Base-by-base conservation (phyloP, 2,329 filamentous ascomycete species). In the Penicillium sp. region DNA sequence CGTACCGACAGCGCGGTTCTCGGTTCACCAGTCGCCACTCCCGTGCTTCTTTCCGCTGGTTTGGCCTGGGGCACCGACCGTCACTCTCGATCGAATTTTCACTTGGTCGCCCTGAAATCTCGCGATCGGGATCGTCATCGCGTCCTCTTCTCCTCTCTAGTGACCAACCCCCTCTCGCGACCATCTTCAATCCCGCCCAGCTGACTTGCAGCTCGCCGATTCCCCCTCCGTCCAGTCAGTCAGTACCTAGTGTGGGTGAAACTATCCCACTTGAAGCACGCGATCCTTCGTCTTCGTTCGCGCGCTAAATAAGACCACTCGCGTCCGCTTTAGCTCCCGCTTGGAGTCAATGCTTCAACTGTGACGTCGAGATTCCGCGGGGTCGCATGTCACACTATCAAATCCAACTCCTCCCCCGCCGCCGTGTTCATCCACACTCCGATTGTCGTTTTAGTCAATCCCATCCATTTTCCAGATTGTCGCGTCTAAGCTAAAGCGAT, bases 261-360 rank as follows among this genome's bases (percentile, higher is more conserved):
- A 13, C 24, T 26, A 12, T 18, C 33, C 6, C 29, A n/a, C 32
- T 9, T n/a, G 40, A 34, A n/a, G 18, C 12, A 32, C 40, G 33
- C 29, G n/a, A 18, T 13, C 33, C 35, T 24, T 24, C 4, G 42
- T 24, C 24, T 32, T 36, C 27, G 5, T 33, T 35, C 11, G 12
- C 36, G 12, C 18, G 35, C 42, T 28, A 39, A 39, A 47, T 48
- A 45, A 7, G 42, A 44, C 42, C 40, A 44, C 41, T 24, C 45
- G 43, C 50, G 46, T 53, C 48, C 46, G 44, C 46, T 51, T 55
- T 39, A 47, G 41, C 44, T 43, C 40, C 44, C 42, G 48, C 46
- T 43, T 37, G 46, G 42, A 62, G 57, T 64, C 59, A 54, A 63
- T 63, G 59, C 57, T 60, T 49, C 52, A 57, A 56, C 49, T 51